Base-by-base conservation (phyloP, 2,329 filamentous ascomycete genomes). In the Alternaria sp. region DNA sequence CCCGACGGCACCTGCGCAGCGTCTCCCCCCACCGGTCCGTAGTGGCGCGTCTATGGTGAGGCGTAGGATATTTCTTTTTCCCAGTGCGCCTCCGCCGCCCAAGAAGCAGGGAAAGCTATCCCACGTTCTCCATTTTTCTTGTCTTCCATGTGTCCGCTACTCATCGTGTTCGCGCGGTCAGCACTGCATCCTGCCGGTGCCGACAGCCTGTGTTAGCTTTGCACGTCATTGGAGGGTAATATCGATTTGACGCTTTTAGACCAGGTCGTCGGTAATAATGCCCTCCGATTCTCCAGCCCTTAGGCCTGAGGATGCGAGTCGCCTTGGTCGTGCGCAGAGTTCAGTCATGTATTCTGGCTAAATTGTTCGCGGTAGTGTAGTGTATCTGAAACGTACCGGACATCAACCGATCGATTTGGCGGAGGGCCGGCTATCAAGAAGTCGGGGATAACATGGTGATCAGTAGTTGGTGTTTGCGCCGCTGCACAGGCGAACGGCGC, bases 361-460 rank as follows among this genome's bases (percentile, higher is more conserved):
- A 64, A 64, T 55, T 52, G 19, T 25, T 4, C 23, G 15, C 4
- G 11, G 25, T 40, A 40, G 36, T 40, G 47, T 46, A 17, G 25
- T 55, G 58, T 61, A 58, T 64, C 58, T 64, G 59, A 64, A 64
- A 64, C 58, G 36, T 43, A 36, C 49, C 49, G 50, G 58, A 57
- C 50, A 51, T 61, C 32, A 58, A 50, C 58, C 58, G 53, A 61
- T 64, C 58, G 54, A 47, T 59, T 19, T 46, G 28, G 36, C 44
- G 55, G 57, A 50, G 54, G 40, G 13, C 19, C 50, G 49, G 36
- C 43, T 19, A 17, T 44, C 21, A 19, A 17, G 46, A 30, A 43
- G 50, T 49, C 32, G 28, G 50, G 53, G 58, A 61, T 28, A 15
- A 17, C n/a, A 50, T 55, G 54, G 52, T 44, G 58, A 50, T 63